These are phyloP conservation scores for Nicotiana noctiflora DNA, from an alignment of 257 asterid genomes.

Conservation along the genomic window DNA sequence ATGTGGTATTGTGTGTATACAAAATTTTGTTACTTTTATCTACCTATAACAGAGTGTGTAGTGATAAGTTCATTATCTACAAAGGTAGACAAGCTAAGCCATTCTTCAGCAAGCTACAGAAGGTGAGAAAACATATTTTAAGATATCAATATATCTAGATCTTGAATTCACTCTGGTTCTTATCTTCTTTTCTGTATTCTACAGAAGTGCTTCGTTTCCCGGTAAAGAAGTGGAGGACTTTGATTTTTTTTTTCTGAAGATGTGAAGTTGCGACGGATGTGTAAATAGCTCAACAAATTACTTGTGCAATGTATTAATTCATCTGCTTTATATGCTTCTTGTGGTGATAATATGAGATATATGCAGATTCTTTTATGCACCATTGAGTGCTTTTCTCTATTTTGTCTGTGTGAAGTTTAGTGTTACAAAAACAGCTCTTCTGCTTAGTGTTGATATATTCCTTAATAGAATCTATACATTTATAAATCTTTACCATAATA, in stretches of 20 bases:
- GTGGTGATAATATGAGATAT: neutral
- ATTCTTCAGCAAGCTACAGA: too few relatives aligned
- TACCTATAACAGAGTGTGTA: too few relatives aligned
- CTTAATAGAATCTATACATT: too few relatives aligned
- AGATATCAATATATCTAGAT: neutral
- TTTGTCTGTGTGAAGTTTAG: neutral
- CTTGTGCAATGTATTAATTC: neutral
- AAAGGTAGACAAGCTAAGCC: too few relatives aligned
- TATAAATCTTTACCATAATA: too few relatives aligned
- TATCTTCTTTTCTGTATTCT: too few relatives aligned
- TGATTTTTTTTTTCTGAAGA: neutral
- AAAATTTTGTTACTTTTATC: too few relatives aligned
- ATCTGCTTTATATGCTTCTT: neutral
- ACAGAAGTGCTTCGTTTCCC: slow-evolving; percentile 46
- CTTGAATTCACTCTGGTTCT: neutral
- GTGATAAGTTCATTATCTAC: too few relatives aligned
- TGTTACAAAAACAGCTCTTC: too few relatives aligned
- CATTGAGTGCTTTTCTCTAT: neutral
- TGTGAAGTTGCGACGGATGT: neutral
- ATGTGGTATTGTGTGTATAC: too few relatives aligned
- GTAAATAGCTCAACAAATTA: neutral
- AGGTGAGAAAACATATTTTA: too few relatives aligned
- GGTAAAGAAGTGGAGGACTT: slow-evolving; percentile 24
- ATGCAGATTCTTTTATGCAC: neutral
- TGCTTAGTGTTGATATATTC: too few relatives aligned